Evolutionary conservation across 1,284 basidiomycete genomes (phyloP).

Genomic region (Cystobasidiaceae sp.): DNA sequence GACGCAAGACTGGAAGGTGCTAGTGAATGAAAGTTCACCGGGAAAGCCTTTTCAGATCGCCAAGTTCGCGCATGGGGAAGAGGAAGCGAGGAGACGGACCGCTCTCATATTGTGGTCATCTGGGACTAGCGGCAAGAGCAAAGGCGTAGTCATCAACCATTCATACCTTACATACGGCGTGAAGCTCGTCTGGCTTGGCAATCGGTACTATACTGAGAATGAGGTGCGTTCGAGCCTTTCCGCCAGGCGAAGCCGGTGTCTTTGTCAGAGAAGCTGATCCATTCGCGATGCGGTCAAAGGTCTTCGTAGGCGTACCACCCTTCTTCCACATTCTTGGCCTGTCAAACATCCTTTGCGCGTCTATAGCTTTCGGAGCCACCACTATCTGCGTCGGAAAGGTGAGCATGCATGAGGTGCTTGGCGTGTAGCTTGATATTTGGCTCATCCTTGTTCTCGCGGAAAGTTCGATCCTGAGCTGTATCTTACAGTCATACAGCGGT

Average conservation of each 20-base stretch:
- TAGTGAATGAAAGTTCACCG: slow-evolving; percentile 30
- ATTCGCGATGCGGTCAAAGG: too few species aligned
- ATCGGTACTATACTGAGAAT: slow-evolving; percentile 33
- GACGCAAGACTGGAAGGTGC: slow-evolving; percentile 34
- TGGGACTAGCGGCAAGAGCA: slow-evolving; percentile 47
- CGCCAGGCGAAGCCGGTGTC: not conserved
- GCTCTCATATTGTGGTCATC: slow-evolving; percentile 46
- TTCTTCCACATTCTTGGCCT: slow-evolving; percentile 45
- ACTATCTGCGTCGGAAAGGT: slow-evolving; percentile 43
- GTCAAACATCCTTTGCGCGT: slow-evolving; percentile 42
- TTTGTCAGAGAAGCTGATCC: not conserved
- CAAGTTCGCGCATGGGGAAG: slow-evolving; percentile 31
- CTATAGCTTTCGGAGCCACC: slow-evolving; percentile 45
- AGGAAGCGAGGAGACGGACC: slow-evolving; percentile 35
- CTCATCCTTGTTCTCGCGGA: too few species aligned
- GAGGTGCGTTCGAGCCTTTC: slow-evolving; percentile 8
- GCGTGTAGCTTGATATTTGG: not conserved
- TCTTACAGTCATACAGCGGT: slow-evolving; percentile 43
- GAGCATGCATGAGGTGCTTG: not conserved
- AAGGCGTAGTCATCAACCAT: slow-evolving; percentile 47
- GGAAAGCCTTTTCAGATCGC: slow-evolving; percentile 22
- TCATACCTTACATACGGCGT: slow-evolving; percentile 41
- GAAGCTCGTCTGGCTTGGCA: slow-evolving; percentile 42
- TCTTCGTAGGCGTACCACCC: slow-evolving; percentile 45
- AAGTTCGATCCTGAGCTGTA: slow-evolving; percentile 46